Conservation (phyloP, 768 basidiomycete species). For the Hortiboletus campestris region DNA sequence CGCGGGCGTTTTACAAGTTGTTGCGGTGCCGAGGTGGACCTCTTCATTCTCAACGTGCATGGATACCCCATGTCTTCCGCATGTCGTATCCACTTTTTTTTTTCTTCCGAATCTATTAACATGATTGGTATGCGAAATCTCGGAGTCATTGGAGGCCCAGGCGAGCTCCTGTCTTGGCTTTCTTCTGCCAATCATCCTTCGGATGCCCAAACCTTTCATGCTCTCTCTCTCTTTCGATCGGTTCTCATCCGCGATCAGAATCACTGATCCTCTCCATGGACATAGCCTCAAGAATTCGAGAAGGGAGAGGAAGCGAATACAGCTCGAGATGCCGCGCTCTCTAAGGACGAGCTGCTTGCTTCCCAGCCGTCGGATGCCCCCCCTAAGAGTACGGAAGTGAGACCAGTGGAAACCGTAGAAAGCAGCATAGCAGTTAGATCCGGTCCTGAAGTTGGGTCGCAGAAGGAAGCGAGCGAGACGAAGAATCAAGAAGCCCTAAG, state of each 20-base stretch:
- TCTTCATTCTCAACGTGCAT: neutral
- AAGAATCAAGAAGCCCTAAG: neutral
- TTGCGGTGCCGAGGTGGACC: too few species aligned
- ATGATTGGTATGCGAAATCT: too few species aligned
- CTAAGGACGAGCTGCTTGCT: neutral
- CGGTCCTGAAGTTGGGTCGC: neutral
- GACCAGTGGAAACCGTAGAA: neutral
- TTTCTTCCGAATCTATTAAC: too few species aligned
- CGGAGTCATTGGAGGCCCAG: too few species aligned
- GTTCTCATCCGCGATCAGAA: neutral
- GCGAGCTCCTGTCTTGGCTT: neutral
- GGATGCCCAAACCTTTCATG: neutral
- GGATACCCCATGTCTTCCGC: neutral
- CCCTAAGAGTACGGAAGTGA: neutral
- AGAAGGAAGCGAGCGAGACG: neutral
- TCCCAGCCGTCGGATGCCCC: neutral
- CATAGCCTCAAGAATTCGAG: conserved; percentile 2
- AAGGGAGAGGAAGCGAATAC: neutral
- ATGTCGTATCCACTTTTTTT: too few species aligned
- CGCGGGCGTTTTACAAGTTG: neutral
- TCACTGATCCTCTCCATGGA: conserved; percentile 6
- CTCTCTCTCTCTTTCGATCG: neutral
- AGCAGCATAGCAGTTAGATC: neutral
- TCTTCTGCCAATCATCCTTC: neutral
- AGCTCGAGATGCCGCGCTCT: neutral